phyloP scores from a whole-genome alignment of 2,329 filamentous ascomycete species.

The Fusarium decemcellulare region DNA sequence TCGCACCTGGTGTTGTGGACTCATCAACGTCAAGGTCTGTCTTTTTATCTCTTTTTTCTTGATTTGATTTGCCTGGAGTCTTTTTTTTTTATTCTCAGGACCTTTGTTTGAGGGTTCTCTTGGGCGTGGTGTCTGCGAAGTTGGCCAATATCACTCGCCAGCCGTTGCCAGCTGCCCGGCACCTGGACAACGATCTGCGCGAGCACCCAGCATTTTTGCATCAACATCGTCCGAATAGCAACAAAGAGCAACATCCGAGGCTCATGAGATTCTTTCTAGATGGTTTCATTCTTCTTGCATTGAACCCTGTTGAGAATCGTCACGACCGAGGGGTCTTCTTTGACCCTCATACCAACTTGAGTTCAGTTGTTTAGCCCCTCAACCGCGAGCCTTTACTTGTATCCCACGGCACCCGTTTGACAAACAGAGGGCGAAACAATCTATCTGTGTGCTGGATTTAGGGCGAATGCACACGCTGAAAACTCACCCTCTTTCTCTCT shows the following conservation, averaged over 20 bases:
- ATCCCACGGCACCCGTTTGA: constrained; percentile 20
- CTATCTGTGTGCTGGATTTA: constrained; percentile 2
- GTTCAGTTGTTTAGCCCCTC: constrained; percentile 7
- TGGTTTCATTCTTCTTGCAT: neutral
- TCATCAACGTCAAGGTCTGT: neutral
- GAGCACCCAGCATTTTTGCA: neutral
- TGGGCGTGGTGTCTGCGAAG: neutral
- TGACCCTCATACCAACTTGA: neutral
- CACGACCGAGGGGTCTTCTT: neutral
- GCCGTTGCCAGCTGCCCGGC: neutral
- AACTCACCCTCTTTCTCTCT: constrained; percentile 6
- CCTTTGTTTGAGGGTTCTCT: neutral
- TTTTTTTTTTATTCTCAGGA: neutral
- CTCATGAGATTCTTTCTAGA: neutral
- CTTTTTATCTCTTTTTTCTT: neutral
- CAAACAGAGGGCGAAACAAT: constrained; percentile 18
- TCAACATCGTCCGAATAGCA: neutral
- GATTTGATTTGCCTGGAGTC: neutral
- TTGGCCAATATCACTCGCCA: neutral
- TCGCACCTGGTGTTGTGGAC: neutral
- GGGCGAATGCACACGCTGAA: constrained; percentile 8
- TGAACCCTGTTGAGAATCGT: neutral
- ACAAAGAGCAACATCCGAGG: neutral
- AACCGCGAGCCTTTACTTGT: neutral
- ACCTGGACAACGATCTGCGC: neutral